Evolutionary conservation across 2,329 filamentous ascomycete species (phyloP), one percentile per base, ranked within the genome.

Genomic region (Colletotrichum sojae): DNA sequence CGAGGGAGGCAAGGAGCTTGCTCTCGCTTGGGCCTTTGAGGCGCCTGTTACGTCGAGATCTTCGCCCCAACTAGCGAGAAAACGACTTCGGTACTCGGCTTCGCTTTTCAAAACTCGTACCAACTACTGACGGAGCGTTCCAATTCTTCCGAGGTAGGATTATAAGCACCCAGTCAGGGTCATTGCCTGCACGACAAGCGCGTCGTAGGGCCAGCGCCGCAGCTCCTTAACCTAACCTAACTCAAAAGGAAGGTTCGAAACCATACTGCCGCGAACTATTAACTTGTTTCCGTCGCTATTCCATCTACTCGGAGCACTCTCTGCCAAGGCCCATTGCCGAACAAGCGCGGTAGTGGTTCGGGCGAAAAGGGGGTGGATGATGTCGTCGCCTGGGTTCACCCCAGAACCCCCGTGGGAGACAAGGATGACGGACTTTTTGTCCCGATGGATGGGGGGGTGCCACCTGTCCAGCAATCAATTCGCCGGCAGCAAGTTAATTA

Each of bases 311-410:
- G 45, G 27, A 8, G 43, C 57, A 40, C 1, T 27, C 8, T 18
- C n/a, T 52, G 48, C 57, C 48, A 40, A 52, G 57, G 15, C 18
- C 57, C 9, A 22, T 40, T 52, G 46, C 57, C 57, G 57, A 52
- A 52, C 36, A 39, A 45, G 56, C 57, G 57, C n/a, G 27, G 18
- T 27, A 52, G 31, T n/a, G 27, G 56, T 49, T 58, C 48, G 27
- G 56, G 13, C 45, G 56, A 46, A 46, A 46, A 31, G 54, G 54
- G 20, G 10, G 20, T 12, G 25, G 55, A 6, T 36, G 22, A 36
- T 13, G 9, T 36, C 31, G 31, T 12, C 31, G 31, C 31, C 31
- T 36, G 25, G 43, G 22, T 39, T 16, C 25, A 22, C 43, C 43
- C 45, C 27, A 13, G 43, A 36, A 12, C 27, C 10, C 10, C 25